A percentile compares a stretch with the other conserved stretches of the same genome.
Conservation (phyloP, 2,329 filamentous ascomycete species). For the Aspergillus awamori region DNA sequence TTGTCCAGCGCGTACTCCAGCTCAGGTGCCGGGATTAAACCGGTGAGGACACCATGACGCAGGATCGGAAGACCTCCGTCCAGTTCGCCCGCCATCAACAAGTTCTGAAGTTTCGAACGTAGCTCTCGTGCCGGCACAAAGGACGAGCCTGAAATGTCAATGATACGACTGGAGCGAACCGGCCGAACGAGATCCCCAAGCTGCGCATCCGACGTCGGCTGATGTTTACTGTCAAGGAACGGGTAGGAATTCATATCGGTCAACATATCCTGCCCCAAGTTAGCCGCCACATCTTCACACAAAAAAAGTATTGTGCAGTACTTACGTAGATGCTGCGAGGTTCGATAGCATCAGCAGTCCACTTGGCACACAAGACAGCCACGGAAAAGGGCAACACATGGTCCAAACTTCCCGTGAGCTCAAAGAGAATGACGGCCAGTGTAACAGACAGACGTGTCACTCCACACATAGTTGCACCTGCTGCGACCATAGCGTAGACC, state of each 20-base stretch:
- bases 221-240: constrained; percentile 94
- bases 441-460: constrained; percentile 93
- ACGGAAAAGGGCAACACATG: constrained; percentile 95
- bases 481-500: constrained; percentile 93
- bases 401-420: constrained; percentile 90
- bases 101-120: constrained; percentile 75
- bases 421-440: constrained; percentile 91
- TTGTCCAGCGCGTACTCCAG: constrained; percentile 90
- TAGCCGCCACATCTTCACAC: constrained; percentile 15
- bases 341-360: constrained; percentile 94
- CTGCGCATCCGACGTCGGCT: constrained; percentile 85
- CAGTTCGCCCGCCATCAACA: constrained; percentile 84
- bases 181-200: constrained; percentile 83
- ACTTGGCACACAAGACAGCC: constrained; percentile 91
- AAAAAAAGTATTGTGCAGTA: constrained; percentile 14
- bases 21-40: constrained; percentile 90
- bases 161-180: constrained; percentile 73
- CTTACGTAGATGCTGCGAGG: constrained; percentile 87
- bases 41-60: constrained; percentile 76
- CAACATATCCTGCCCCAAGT: constrained; percentile 68
- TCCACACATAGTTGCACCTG: constrained; percentile 96
- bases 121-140: constrained; percentile 76
- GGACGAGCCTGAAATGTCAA: constrained; percentile 84
- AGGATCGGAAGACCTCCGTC: constrained; percentile 91
- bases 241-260: constrained; percentile 98